Evolutionary conservation across 495 filamentous ascomycete species (phyloP), one percentile per base, ranked within the genome.

Genomic region (Penicillium lagena): DNA sequence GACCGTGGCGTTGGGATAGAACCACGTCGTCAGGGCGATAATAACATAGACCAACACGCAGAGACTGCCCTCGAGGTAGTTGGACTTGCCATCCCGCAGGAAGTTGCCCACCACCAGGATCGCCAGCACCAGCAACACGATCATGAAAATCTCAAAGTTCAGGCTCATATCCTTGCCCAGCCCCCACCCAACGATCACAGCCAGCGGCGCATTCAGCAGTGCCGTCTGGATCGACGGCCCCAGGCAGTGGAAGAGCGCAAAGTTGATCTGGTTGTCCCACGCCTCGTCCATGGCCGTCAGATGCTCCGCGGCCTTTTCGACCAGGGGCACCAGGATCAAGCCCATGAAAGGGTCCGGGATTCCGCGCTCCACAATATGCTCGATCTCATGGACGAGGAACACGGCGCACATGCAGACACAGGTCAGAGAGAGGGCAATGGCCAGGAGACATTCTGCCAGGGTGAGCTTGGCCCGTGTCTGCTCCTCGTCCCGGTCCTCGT

Each of bases 271-370:
- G 35, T 73, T 73, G 28, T 73, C 68, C 68, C 82, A 95, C 9
- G 90, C 91, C 71, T 96, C 90, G 62, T 96, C 90, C 36, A 96
- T 66, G 10, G 90, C 87, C 0, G 86, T 95, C 32, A 95, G 64
- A 60, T 96, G 90, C 69, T 96, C 90, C 9, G 89, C 88, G 0
- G 82, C 84, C 59, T 96, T 96, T 56, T 96, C 90, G 7, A 95
- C 90, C 1, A 96, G 71, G 2, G 90, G 91, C 1, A 75, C 70
- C 9, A 74, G 53, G 42, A 88, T 87, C 48, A 90, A 66, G 40
- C 87, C 87, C 63, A 90, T 78, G 59, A 90, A 90, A 13, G 81
- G 80, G 54, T 96, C 90, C 1, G 78, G 82, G 12, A 96, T 73
- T 36, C 73, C 59, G 12, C 70, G 71, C 33, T 80, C 66, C 12